Evolutionary conservation across 108 stramenopile genomes (phyloP).

Genomic region (Fragilariopsis cylindrus): DNA sequence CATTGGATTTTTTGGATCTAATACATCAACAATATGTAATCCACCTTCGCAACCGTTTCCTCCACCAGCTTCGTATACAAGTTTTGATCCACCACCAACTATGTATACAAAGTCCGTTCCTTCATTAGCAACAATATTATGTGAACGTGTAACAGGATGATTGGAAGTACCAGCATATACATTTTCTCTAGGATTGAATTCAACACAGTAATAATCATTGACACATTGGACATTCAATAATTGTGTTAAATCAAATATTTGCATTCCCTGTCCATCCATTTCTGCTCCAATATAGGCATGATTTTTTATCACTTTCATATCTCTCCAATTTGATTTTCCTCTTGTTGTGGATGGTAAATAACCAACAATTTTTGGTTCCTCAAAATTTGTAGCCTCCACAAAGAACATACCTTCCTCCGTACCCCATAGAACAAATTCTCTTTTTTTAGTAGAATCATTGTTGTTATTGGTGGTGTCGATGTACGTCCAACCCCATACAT

Average conservation of each 20-base stretch:
- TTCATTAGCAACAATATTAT: constrained; percentile 39
- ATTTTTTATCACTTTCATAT: constrained; percentile 31
- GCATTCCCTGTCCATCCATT: constrained; percentile 20
- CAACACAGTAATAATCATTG: too few species aligned
- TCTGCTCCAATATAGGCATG: constrained; percentile 38
- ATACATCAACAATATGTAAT: constrained; percentile 27
- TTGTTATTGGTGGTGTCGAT: background rate
- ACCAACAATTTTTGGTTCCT: too few species aligned
- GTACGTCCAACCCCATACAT: constrained; percentile 17
- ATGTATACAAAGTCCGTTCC: constrained; percentile 15
- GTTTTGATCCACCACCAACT: too few species aligned
- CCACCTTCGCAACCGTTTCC: constrained; percentile 25
- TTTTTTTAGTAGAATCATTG: too few species aligned
- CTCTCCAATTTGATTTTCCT: constrained; percentile 16
- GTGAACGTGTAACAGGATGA: constrained; percentile 13
- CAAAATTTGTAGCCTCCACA: background rate
- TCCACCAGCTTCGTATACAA: too few species aligned
- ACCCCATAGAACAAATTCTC: constrained; percentile 9
- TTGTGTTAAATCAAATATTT: constrained; percentile 11
- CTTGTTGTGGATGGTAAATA: too few species aligned
- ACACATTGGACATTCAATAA: background rate
- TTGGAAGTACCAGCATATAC: background rate
- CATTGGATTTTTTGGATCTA: constrained; percentile 17
- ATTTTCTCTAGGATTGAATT: too few species aligned
- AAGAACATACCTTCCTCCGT: background rate